Evolutionary conservation across 768 basidiomycete species (phyloP), one percentile per base, ranked within the genome.

Genomic region (Trametes villosa): DNA sequence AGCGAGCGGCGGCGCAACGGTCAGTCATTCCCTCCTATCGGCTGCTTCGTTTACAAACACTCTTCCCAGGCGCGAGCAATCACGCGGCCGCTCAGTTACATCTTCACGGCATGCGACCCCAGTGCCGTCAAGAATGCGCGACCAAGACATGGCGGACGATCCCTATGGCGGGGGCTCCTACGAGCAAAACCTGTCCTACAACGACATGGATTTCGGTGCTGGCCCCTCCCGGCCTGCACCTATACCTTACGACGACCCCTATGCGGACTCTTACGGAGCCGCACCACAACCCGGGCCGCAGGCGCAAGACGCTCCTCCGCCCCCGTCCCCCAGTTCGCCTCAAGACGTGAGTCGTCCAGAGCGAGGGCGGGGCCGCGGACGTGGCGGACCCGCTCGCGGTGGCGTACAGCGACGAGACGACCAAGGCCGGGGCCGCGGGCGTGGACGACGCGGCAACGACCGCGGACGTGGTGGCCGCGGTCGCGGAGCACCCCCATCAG

Each of bases 191-290:
- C 83, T 86, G 29, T 83, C 84, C 0, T 91, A 68, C 53, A 66
- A 92, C 68, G 89, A 91, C 69, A 78, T 86, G 59, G 84, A 87
- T 65, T 85, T 82, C 56, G 72, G 75, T 26, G 77, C 78, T 38
- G 80, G 81, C 18, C 80, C 85, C 9, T 82, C 84, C 15, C 83
- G 90, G 52, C 88, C 89, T 24, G 67, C 81, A 17, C 91, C 91
- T 5, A 75, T 84, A 36, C 88, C 91, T 27, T 93, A 92, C 67
- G 89, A 92, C 59, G 91, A 93, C 65, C 91, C 91, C 11, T 92
- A 92, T 54, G 74, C 74, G 3, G 72, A 74, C 51, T 61, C 61
- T 9, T 74, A 74, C 49, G 71, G 70, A 26, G 51, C 66, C 11
- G 57, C 64, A 4, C 61, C 46, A 5, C 27, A 42, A 9, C 24